Conservation (phyloP, 2,329 filamentous ascomycete genomes). For the Botrytis byssoidea region DNA sequence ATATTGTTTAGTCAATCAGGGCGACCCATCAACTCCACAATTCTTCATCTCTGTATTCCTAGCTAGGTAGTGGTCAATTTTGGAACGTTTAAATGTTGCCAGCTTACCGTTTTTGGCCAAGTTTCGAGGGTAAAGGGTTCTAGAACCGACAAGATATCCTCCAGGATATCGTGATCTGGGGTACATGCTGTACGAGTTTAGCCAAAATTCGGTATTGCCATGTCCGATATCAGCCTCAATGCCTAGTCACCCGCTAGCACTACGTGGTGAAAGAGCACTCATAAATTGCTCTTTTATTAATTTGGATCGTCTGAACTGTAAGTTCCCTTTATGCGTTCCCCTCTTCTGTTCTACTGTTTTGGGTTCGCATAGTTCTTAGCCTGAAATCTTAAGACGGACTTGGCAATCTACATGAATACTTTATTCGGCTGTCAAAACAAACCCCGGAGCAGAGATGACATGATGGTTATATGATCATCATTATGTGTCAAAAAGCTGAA, state of each 20-base stretch:
- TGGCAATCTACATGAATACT: background rate
- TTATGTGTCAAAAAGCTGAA: background rate
- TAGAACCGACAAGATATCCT: background rate
- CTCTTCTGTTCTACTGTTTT: slow-evolving; percentile 5
- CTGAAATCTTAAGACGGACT: slow-evolving; percentile 7
- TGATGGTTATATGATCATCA: background rate
- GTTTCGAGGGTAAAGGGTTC: background rate
- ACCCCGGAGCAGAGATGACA: background rate
- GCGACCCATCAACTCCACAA: background rate
- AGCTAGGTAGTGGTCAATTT: background rate
- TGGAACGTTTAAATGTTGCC: background rate
- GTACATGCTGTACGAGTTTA: slow-evolving; percentile 3
- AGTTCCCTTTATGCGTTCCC: slow-evolving; percentile 1
- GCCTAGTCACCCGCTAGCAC: background rate
- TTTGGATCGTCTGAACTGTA: background rate
- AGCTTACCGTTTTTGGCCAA: background rate
- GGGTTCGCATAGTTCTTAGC: background rate
- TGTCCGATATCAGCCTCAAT: background rate
- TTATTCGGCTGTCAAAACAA: slow-evolving; percentile 3
- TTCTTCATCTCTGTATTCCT: background rate
- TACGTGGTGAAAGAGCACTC: background rate
- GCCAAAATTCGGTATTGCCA: background rate
- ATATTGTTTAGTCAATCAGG: background rate
- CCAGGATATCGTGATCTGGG: background rate
- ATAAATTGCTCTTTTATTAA: background rate